Evolutionary conservation across 108 stramenopile species (phyloP), one percentile per base, ranked within the genome.

Genomic region (Pelagomonas calceolata): DNA sequence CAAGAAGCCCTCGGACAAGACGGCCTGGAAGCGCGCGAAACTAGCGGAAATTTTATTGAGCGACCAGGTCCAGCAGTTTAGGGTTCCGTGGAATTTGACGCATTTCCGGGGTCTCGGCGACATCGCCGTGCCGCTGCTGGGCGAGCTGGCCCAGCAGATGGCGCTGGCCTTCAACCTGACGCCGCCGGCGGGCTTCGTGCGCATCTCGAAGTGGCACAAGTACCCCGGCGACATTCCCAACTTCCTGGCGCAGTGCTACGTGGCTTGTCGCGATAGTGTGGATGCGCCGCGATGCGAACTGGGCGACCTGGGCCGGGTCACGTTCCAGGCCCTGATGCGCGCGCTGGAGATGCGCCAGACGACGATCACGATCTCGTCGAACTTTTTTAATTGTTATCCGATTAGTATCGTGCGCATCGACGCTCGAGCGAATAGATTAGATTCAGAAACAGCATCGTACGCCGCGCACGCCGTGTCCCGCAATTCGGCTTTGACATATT

Each of bases 101-200:
- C 68, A 68, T 35, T 73, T 64, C 68, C 45, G 46, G 34, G 36
- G 32, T 15, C 63, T 73, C 46, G 63, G 64, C 32, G 68, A 73
- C 34, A 67, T 73, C 37, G 68, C 68, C 37, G 46, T 69, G 34
- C 67, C 67, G 26, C 35, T 67, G 4, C 65, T 68, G 34, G 73
- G 73, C 0, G 68, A 68, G 66, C 68, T 69, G 34, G 66, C 36
- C 12, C 73, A 73, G 68, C 73, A 73, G 68, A 37, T 73, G 12
- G 36, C 73, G 29, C 34, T 36, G 37, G 36, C 32, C 68, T 67
- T 73, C n/a, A 35, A 73, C 32, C 65, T 73, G 0, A 15, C 26
- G 16, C 73, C 73, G 0, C 73, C 73, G 18, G 51, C 34, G 46
- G 73, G 73, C 66, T 73, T 66, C 68, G 68, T 69, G 32, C 60